Conservation (phyloP, 1,284 basidiomycete species). For the Austroboletus novae-zelandiae region DNA sequence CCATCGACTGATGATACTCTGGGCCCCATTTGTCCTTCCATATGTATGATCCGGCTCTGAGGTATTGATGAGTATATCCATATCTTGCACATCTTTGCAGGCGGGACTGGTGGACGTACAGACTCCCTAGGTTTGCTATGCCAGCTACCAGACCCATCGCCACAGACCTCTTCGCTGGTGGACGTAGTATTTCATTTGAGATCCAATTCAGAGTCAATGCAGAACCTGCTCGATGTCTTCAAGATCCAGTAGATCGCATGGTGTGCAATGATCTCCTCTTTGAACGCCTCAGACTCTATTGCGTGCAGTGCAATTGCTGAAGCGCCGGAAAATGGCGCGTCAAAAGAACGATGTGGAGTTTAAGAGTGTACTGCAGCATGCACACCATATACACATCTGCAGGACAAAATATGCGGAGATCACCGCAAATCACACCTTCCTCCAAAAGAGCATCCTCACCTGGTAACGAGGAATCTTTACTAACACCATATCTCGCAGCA, state of each 20-base stretch:
- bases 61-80: not conserved
- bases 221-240: conserved; percentile 41
- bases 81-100: not conserved
- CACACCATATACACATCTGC: too few species aligned
- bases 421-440: too few species aligned
- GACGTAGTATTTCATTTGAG: conserved; percentile 58
- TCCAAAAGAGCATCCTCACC: too few species aligned
- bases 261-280: too few species aligned
- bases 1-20: conserved; percentile 50
- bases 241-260: not conserved
- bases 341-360: too few species aligned
- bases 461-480: too few species aligned
- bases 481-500: too few species aligned
- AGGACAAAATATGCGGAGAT: too few species aligned
- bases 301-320: too few species aligned
- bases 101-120: conserved; percentile 20
- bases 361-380: too few species aligned
- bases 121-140: conserved; percentile 28
- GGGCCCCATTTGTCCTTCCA: conserved; percentile 53
- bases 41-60: conserved; percentile 49
- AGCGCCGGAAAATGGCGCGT: too few species aligned
- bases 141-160: conserved; percentile 41
- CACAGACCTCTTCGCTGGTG: conserved; percentile 56
- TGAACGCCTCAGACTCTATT: too few species aligned
- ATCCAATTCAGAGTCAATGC: conserved; percentile 64